Evolutionary conservation across 2,329 filamentous ascomycete genomes (phyloP).

Genomic region (Cladosporium oxysporum): DNA sequence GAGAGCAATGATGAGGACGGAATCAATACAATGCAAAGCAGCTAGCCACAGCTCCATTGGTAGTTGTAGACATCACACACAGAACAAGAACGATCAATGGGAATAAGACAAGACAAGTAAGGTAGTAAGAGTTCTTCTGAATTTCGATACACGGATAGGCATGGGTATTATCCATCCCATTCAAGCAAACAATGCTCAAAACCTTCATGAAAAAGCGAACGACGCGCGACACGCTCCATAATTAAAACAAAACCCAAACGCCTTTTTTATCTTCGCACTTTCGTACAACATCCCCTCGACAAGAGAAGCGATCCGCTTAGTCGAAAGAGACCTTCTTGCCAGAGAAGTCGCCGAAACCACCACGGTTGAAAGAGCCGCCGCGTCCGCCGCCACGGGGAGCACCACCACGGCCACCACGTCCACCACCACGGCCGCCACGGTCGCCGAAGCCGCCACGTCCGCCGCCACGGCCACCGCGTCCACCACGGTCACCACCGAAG

Average conservation of each 20-base stretch:
- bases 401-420: constrained; percentile 54
- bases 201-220: background rate
- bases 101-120: background rate
- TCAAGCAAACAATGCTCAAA: background rate
- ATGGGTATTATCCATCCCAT: background rate
- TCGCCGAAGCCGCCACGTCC: constrained; percentile 45
- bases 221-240: background rate
- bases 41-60: background rate
- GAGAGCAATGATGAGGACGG: no score
- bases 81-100: background rate
- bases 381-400: constrained; percentile 52
- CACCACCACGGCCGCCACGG: constrained; percentile 55
- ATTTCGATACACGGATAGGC: background rate
- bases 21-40: background rate
- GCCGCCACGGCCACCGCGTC: constrained; percentile 38
- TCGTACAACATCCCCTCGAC: background rate
- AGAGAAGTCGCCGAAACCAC: constrained; percentile 67
- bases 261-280: constrained; percentile 8
- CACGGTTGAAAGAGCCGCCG: constrained; percentile 48
- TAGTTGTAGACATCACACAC: background rate
- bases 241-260: constrained; percentile 1
- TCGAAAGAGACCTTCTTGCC: constrained; percentile 77
- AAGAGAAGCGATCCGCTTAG: constrained; percentile 8
- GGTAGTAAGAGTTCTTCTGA: background rate
- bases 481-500: constrained; percentile 42